Evolutionary conservation across 305 asterid species (phyloP).

Genomic region (Fraxinus angustifolia): DNA sequence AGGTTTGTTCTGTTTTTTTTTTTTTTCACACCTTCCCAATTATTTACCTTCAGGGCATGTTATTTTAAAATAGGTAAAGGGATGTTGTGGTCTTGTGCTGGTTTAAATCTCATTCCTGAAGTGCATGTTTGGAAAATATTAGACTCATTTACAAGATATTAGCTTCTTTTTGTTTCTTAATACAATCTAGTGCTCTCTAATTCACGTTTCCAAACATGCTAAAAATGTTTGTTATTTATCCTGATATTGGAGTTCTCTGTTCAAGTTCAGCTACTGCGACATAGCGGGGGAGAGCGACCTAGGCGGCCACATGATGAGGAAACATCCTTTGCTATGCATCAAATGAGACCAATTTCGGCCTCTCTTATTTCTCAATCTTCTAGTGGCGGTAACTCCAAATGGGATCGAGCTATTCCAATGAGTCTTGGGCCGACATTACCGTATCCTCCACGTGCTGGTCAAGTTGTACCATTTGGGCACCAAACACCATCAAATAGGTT

Average conservation of each 20-base stretch:
- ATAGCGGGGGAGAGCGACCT: slow-evolving; percentile 63
- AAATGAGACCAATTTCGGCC: slow-evolving; percentile 52
- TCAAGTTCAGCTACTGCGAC: slow-evolving; percentile 64
- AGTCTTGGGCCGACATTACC: slow-evolving; percentile 50
- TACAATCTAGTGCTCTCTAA: background rate
- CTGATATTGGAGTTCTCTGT: slow-evolving; percentile 35
- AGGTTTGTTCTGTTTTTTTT: slow-evolving; percentile 44
- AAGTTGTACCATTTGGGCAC: slow-evolving; percentile 57
- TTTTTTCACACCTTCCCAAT: background rate
- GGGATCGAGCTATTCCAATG: slow-evolving; percentile 47
- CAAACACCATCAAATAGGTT: slow-evolving; percentile 56
- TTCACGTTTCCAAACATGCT: background rate
- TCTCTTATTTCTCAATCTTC: slow-evolving; percentile 54
- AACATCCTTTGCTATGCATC: slow-evolving; percentile 47
- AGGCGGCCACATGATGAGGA: slow-evolving; percentile 58
- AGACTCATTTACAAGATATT: background rate
- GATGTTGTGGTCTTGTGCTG: slow-evolving; percentile 4
- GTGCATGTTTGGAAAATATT: background rate
- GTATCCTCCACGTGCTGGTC: slow-evolving; percentile 68
- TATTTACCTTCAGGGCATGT: background rate
- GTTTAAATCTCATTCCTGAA: background rate
- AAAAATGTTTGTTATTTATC: slow-evolving; percentile 21
- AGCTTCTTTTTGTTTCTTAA: background rate
- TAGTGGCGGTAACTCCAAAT: slow-evolving; percentile 49
- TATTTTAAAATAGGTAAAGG: background rate